Conservation (phyloP, 129 eudicot genomes). For the Chrysanthemum lavandulifolium region DNA sequence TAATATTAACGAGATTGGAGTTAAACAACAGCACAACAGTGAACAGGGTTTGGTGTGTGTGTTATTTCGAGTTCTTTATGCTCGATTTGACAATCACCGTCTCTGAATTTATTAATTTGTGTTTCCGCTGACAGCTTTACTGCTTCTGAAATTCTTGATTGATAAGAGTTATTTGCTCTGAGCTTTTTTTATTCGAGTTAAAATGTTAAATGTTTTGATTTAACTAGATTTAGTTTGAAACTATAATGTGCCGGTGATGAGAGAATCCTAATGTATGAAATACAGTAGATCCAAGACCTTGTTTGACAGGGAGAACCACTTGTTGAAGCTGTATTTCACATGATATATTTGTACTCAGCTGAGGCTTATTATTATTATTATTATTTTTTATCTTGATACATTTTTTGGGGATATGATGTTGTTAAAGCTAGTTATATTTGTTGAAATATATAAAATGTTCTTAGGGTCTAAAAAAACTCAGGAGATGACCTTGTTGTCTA, state of each 20-base stretch:
- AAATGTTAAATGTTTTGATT: too few species aligned
- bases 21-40: constrained; percentile 26
- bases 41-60: too few species aligned
- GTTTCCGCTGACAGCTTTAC: too few species aligned
- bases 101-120: too few species aligned
- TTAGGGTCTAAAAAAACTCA: constrained; percentile 27
- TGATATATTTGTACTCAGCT: constrained; percentile 11
- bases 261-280: constrained; percentile 6
- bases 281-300: constrained; percentile 23
- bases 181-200: constrained; percentile 26
- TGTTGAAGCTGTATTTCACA: constrained; percentile 27
- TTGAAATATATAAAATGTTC: not conserved
- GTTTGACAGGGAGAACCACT: constrained; percentile 33
- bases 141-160: constrained; percentile 14
- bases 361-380: not conserved
- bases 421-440: constrained; percentile 14
- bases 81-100: too few species aligned
- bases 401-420: not conserved
- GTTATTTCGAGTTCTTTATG: too few species aligned
- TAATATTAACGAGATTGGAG: constrained; percentile 21
- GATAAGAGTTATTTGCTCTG: constrained; percentile 71
- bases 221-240: not conserved
- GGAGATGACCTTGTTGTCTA: constrained; percentile 24
- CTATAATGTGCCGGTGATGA: constrained; percentile 6
- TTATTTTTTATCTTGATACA: too few species aligned